Conservation (phyloP, 2,329 filamentous ascomycete species). For the Phaeosphaeria sp. region DNA sequence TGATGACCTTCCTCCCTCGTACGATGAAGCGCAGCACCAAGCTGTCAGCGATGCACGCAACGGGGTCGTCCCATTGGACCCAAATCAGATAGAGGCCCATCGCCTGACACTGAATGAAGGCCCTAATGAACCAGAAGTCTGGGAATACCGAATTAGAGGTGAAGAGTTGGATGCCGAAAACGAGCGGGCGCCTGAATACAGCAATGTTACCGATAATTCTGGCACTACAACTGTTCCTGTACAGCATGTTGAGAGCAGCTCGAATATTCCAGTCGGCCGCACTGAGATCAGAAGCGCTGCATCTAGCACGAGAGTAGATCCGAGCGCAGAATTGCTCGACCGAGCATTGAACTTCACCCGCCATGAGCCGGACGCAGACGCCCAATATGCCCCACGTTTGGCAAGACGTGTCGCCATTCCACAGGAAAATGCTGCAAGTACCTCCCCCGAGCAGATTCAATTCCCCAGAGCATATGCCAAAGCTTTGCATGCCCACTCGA, state of each 20-base stretch:
- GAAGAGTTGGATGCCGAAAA: slow-evolving; percentile 25
- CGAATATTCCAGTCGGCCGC: slow-evolving; percentile 32
- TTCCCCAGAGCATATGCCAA: slow-evolving; percentile 41
- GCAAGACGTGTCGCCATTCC: slow-evolving; percentile 36
- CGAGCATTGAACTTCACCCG: slow-evolving; percentile 34
- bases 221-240: slow-evolving; percentile 32
- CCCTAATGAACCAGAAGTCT: slow-evolving; percentile 28
- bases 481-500: slow-evolving; percentile 34
- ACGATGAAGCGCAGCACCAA: slow-evolving; percentile 44
- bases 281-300: slow-evolving; percentile 7
- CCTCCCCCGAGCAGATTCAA: slow-evolving; percentile 16
- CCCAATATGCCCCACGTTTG: slow-evolving; percentile 31
- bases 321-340: slow-evolving; percentile 20
- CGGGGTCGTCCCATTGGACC: slow-evolving; percentile 31
- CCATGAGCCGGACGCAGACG: slow-evolving; percentile 31
- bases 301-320: slow-evolving; percentile 5
- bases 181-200: slow-evolving; percentile 30
- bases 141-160: slow-evolving; percentile 32
- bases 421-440: slow-evolving; percentile 10
- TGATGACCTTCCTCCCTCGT: slow-evolving; percentile 46
- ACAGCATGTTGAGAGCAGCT: slow-evolving; percentile 26
- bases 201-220: slow-evolving; percentile 19
- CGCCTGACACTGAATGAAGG: slow-evolving; percentile 31
- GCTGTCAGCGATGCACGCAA: slow-evolving; percentile 36
- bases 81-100: slow-evolving; percentile 36